phyloP scores from a whole-genome alignment of 2,329 filamentous ascomycete genomes.

The Septoria linicola region DNA sequence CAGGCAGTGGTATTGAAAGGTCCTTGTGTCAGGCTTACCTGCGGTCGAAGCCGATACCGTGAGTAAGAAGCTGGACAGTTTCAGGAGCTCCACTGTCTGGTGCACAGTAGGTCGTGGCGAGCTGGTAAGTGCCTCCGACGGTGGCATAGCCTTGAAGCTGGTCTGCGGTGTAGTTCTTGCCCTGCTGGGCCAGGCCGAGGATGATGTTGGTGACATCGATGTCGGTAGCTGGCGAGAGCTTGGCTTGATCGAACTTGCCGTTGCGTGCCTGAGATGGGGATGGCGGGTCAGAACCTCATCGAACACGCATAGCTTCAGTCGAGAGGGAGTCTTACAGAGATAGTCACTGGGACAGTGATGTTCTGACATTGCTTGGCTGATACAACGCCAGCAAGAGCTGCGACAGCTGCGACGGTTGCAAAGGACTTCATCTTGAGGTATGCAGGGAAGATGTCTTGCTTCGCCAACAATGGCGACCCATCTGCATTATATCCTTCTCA shows the following conservation, averaged over 20 bases:
- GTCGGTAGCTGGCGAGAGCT: conserved; percentile 47
- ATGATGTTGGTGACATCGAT: conserved; percentile 59
- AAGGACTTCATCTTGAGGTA: conserved; percentile 30
- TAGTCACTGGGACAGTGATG: conserved; percentile 56
- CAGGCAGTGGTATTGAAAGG: no score
- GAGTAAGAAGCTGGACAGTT: conserved; percentile 51
- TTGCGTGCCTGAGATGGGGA: conserved; percentile 44
- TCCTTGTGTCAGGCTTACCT: conserved; percentile 31
- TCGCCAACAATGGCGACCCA: no score
- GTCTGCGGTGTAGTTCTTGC: conserved; percentile 51
- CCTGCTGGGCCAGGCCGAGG: conserved; percentile 51
- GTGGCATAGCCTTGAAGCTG: conserved; percentile 52
- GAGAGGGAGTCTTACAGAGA: conserved; percentile 45
- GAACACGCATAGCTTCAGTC: no score
- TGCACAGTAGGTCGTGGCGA: conserved; percentile 62
- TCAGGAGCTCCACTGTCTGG: conserved; percentile 48
- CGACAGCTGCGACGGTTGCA: conserved; percentile 26
- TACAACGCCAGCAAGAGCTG: conserved; percentile 27
- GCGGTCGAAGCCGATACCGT: conserved; percentile 57
- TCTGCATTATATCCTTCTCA: neutral
- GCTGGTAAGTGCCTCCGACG: conserved; percentile 55
- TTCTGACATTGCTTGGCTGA: conserved; percentile 46
- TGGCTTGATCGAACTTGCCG: conserved; percentile 52
- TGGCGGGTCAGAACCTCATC: no score
- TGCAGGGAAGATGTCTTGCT: neutral